Percentiles rank a stretch among this genome's conserved stretches.
phyloP scores from a whole-genome alignment of 352 stramenopile species.

The Pythium rishiriense region DNA sequence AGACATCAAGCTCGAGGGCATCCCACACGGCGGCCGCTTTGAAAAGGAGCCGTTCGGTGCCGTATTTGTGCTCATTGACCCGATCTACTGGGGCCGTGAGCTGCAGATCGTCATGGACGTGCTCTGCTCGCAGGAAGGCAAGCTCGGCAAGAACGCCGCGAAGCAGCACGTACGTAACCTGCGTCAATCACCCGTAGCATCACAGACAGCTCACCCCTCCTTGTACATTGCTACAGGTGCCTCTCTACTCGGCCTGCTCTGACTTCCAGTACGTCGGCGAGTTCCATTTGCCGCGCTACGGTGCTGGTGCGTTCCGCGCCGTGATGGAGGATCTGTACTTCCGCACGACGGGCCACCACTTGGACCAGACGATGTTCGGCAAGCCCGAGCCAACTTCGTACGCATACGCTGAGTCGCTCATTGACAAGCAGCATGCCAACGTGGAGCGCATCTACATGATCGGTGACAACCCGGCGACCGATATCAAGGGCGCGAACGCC shows the following conservation, averaged over 20 bases:
- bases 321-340: conserved; percentile 81
- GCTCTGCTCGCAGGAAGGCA: conserved; percentile 55
- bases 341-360: conserved; percentile 74
- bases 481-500: conserved; percentile 80
- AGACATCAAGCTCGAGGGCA: conserved; percentile 58
- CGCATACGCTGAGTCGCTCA: conserved; percentile 70
- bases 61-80: conserved; percentile 78
- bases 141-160: conserved; percentile 42
- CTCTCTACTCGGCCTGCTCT: conserved; percentile 84
- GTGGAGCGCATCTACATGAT: conserved; percentile 87
- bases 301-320: conserved; percentile 76
- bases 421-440: conserved; percentile 64
- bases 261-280: conserved; percentile 89
- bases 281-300: conserved; percentile 81
- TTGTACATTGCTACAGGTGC: conserved; percentile 32
- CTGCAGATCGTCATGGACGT: conserved; percentile 79
- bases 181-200: neutral
- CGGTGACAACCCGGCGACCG: conserved; percentile 80
- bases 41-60: conserved; percentile 53
- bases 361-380: conserved; percentile 74
- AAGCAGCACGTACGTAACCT: conserved; percentile 42
- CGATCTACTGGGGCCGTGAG: conserved; percentile 77
- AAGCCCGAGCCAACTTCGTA: conserved; percentile 82
- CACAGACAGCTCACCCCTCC: neutral
- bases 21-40: conserved; percentile 52